Evolutionary conservation across 805 yeast genomes (phyloP).

Genomic region (Teunomyces kruisii): DNA sequence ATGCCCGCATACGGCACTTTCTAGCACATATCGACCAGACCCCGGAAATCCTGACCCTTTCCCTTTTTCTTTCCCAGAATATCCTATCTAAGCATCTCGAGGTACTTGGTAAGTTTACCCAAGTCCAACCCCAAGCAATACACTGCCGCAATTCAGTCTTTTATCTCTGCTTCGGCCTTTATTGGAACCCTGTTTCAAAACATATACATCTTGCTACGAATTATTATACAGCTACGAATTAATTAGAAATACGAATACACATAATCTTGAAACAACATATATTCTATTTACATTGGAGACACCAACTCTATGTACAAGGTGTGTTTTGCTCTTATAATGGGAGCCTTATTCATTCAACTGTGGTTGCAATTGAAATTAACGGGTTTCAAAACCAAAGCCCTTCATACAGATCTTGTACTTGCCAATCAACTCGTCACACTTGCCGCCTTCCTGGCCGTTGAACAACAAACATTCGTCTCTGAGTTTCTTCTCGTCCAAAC

Average conservation of each 20-base stretch:
- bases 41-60: neutral
- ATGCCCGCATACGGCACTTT: conserved; percentile 1
- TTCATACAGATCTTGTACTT: conserved; percentile 88
- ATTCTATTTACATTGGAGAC: neutral
- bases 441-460: conserved; percentile 80
- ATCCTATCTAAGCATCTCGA: too few species aligned
- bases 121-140: too few species aligned
- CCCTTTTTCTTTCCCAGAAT: too few species aligned
- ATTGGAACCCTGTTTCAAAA: too few species aligned
- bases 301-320: neutral
- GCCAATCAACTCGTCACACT: conserved; percentile 70
- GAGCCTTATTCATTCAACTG: too few species aligned
- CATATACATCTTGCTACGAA: too few species aligned
- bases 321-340: too few species aligned
- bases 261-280: neutral
- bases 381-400: conserved; percentile 75
- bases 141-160: too few species aligned
- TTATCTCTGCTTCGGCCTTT: too few species aligned
- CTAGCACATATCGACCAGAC: neutral
- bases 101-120: too few species aligned
- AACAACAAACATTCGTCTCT: conserved; percentile 86
- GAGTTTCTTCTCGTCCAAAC: conserved; percentile 74
- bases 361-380: neutral
- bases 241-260: too few species aligned
- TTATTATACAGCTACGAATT: too few species aligned